Percentiles rank a stretch among this genome's conserved stretches.
Conservation (phyloP, 305 asterid genomes). For the Coffea humblotiana region DNA sequence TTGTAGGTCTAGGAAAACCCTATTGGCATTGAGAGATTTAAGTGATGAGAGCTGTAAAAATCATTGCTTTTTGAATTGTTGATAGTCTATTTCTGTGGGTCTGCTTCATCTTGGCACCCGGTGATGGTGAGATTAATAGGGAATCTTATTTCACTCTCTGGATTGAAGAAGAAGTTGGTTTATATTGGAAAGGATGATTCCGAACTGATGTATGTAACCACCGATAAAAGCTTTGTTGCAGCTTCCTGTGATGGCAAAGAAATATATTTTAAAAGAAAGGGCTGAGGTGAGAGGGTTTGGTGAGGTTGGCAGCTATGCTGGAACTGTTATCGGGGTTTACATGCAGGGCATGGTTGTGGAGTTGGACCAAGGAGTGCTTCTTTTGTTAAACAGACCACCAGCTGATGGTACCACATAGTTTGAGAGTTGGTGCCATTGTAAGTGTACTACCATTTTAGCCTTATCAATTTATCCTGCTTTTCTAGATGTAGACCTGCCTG, state of each 20-base stretch:
- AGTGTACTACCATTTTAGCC: constrained; percentile 25
- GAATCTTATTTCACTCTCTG: constrained; percentile 42
- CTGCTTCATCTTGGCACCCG: constrained; percentile 80
- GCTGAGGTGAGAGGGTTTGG: constrained; percentile 44
- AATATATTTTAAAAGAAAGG: constrained; percentile 15
- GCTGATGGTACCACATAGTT: constrained; percentile 66
- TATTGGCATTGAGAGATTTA: constrained; percentile 27
- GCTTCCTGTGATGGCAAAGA: constrained; percentile 40
- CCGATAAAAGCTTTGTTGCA: constrained; percentile 50
- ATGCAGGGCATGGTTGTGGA: constrained; percentile 84
- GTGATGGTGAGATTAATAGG: constrained; percentile 51
- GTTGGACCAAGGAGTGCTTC: constrained; percentile 68
- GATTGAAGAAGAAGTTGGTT: constrained; percentile 68
- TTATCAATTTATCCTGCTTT: neutral
- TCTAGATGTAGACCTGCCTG: neutral
- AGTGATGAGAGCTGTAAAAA: constrained; percentile 25
- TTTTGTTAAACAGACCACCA: constrained; percentile 66
- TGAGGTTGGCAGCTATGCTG: constrained; percentile 62
- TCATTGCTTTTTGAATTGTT: constrained; percentile 51
- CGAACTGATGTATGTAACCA: constrained; percentile 66
- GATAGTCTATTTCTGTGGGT: constrained; percentile 59
- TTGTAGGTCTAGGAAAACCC: constrained; percentile 43
- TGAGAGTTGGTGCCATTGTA: constrained; percentile 90
- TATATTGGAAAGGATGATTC: constrained; percentile 54
- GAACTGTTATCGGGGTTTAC: constrained; percentile 67